Conservation (phyloP, 164 flowering plant genomes). For the Pachysandra terminalis region DNA sequence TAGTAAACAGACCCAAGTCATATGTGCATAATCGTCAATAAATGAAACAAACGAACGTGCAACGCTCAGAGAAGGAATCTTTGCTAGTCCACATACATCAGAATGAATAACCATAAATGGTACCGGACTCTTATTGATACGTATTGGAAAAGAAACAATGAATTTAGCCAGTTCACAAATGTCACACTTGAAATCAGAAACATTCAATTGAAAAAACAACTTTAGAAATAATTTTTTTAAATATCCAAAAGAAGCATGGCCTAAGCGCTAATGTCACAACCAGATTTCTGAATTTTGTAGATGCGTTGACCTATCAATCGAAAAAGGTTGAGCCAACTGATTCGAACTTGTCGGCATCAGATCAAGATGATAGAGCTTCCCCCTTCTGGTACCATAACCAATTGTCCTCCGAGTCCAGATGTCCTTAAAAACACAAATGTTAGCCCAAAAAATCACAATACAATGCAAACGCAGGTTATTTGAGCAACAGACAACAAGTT, state of each 20-base stretch:
- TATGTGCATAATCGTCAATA: constrained; percentile 3
- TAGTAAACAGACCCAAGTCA: neutral
- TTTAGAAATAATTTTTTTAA: neutral
- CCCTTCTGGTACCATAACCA: constrained; percentile 24
- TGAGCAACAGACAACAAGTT: constrained; percentile 15
- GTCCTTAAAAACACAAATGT: constrained; percentile 22
- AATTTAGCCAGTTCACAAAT: neutral
- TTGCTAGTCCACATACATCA: constrained; percentile 6
- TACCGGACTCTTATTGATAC: neutral
- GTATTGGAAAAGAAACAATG: neutral
- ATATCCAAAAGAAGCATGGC: neutral
- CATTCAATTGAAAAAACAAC: neutral
- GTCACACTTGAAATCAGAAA: neutral
- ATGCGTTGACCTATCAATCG: neutral
- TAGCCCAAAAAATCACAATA: constrained; percentile 29
- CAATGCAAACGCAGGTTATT: constrained; percentile 12
- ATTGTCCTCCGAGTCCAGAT: constrained; percentile 14
- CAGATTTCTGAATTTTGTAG: neutral
- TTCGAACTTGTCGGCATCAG: neutral
- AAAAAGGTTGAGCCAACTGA: neutral
- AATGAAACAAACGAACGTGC: neutral
- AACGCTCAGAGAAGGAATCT: neutral
- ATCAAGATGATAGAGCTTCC: constrained; percentile 7
- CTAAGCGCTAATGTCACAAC: neutral
- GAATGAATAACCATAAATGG: neutral